Conservation (phyloP, 2,329 filamentous ascomycete genomes). For the Hymenoscyphus repandus region DNA sequence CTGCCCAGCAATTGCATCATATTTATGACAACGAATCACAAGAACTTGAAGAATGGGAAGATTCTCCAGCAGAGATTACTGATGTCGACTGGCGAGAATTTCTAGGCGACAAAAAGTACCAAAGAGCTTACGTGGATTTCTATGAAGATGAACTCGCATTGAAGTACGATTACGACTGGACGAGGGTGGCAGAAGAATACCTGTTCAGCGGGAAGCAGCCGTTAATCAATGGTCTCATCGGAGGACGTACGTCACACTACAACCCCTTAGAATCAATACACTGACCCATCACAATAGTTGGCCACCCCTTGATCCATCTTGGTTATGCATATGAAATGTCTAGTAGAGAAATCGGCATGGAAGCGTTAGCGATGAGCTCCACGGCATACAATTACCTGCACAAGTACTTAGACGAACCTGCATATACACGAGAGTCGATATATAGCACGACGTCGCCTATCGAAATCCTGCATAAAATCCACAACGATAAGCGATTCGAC, state of each 20-base stretch:
- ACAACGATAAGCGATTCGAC: slow-evolving; percentile 65
- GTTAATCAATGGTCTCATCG: slow-evolving; percentile 73
- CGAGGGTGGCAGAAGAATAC: slow-evolving; percentile 67
- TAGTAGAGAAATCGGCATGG: slow-evolving; percentile 80
- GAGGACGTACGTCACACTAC: slow-evolving; percentile 57
- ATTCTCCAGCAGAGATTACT: slow-evolving; percentile 79
- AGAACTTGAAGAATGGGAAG: slow-evolving; percentile 71
- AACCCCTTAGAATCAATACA: slow-evolving; percentile 24
- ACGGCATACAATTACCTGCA: slow-evolving; percentile 55
- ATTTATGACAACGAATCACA: slow-evolving; percentile 76
- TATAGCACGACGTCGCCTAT: slow-evolving; percentile 58
- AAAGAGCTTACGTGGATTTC: slow-evolving; percentile 88
- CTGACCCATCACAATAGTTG: slow-evolving; percentile 49
- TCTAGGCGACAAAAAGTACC: slow-evolving; percentile 72
- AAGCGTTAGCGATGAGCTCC: slow-evolving; percentile 69
- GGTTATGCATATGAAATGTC: slow-evolving; percentile 90
- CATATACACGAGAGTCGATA: slow-evolving; percentile 61
- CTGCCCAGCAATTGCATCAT: slow-evolving; percentile 64
- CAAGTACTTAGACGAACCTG: slow-evolving; percentile 65
- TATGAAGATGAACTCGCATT: slow-evolving; percentile 86
- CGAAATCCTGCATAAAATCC: slow-evolving; percentile 66
- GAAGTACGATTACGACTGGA: slow-evolving; percentile 74
- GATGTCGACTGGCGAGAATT: slow-evolving; percentile 83
- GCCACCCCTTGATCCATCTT: slow-evolving; percentile 88
- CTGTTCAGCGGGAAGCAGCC: slow-evolving; percentile 70